These are phyloP conservation scores for Eutrema salsugineum DNA, from an alignment of 441 rosid genomes.

Conservation along the genomic window DNA sequence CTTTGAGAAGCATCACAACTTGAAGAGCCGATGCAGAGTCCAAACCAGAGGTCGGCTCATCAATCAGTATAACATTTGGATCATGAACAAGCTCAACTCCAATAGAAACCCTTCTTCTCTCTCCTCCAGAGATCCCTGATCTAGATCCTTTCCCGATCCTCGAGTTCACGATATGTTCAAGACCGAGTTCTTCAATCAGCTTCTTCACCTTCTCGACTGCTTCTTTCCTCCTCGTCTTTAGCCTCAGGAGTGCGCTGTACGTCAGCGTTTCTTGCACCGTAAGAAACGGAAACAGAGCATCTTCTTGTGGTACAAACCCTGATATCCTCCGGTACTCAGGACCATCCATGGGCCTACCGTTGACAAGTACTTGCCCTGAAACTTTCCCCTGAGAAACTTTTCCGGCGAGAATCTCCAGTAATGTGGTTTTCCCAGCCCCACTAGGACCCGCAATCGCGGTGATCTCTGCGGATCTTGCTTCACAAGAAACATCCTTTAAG, in stretches of 20 bases:
- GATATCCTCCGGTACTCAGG: slow-evolving; percentile 56
- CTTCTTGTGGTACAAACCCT: slow-evolving; percentile 86
- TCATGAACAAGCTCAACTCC: slow-evolving; percentile 92
- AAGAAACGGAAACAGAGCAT: slow-evolving; percentile 74
- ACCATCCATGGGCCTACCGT: slow-evolving; percentile 52
- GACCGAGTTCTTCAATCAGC: slow-evolving; percentile 65
- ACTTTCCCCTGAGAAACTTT: slow-evolving; percentile 39
- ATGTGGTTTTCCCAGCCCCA: slow-evolving; percentile 87
- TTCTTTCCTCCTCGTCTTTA: slow-evolving; percentile 45
- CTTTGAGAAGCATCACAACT: slow-evolving; percentile 56
- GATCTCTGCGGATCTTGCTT: slow-evolving; percentile 63
- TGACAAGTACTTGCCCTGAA: slow-evolving; percentile 69
- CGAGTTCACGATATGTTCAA: slow-evolving; percentile 51
- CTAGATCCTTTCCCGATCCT: slow-evolving; percentile 62
- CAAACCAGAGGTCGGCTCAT: slow-evolving; percentile 93
- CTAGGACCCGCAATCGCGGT: slow-evolving; percentile 85
- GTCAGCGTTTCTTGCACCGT: slow-evolving; percentile 80
- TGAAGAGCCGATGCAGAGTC: slow-evolving; percentile 91
- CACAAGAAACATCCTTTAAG: slow-evolving; percentile 56
- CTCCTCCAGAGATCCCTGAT: slow-evolving; percentile 82
- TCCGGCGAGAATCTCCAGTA: slow-evolving; percentile 85
- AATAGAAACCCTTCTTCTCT: slow-evolving; percentile 80
- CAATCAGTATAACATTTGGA: slow-evolving; percentile 72
- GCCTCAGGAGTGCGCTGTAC: slow-evolving; percentile 79
- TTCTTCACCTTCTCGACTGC: slow-evolving; percentile 47